Conservation (phyloP, 768 basidiomycete species). For the Mycena metata region DNA sequence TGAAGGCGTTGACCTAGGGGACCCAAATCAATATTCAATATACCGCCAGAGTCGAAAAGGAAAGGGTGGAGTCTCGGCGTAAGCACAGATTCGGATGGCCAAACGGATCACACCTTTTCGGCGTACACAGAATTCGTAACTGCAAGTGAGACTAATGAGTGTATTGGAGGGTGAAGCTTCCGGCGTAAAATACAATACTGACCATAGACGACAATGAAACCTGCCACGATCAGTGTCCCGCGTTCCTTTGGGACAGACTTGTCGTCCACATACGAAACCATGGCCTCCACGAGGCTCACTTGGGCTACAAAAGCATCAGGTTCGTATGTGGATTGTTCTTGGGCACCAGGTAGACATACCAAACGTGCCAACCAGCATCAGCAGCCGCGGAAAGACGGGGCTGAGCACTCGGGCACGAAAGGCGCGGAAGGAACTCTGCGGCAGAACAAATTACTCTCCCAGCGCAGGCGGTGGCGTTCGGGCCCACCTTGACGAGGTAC, state of each 20-base stretch:
- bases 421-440: too few species aligned
- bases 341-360: too few species aligned
- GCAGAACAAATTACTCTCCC: too few species aligned
- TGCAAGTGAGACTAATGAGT: slow-evolving; percentile 1
- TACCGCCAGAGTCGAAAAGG: too few species aligned
- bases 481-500: slow-evolving; percentile 8
- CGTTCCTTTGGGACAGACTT: slow-evolving; percentile 24
- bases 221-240: slow-evolving; percentile 15
- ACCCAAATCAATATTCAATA: too few species aligned
- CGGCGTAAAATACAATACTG: background rate
- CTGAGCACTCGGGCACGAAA: too few species aligned
- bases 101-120: slow-evolving; percentile 9
- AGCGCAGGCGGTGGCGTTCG: too few species aligned
- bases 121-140: slow-evolving; percentile 14
- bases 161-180: background rate
- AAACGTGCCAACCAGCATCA: too few species aligned
- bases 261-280: slow-evolving; percentile 28
- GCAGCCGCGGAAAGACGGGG: too few species aligned
- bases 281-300: slow-evolving; percentile 30
- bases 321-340: too few species aligned
- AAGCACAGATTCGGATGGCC: too few species aligned
- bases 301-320: slow-evolving; percentile 10
- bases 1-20: slow-evolving; percentile 19
- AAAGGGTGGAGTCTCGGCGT: too few species aligned
- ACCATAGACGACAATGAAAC: slow-evolving; percentile 26